A percentile compares a stretch with the other conserved stretches of the same genome.
phyloP scores from a whole-genome alignment of 2,329 filamentous ascomycete species.

The Lasiodiplodia citricola region DNA sequence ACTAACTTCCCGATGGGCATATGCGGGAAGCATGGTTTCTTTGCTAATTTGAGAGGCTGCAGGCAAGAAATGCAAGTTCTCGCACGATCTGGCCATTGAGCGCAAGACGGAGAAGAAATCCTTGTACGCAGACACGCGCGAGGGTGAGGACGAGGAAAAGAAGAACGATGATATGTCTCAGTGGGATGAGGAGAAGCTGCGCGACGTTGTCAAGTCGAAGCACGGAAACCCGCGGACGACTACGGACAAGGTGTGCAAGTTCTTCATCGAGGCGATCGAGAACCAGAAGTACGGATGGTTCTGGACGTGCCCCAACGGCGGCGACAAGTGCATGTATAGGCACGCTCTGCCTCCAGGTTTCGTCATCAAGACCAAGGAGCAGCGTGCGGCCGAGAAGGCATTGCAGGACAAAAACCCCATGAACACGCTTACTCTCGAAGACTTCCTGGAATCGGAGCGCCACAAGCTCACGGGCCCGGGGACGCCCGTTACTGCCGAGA shows the following conservation, averaged over 20 bases:
- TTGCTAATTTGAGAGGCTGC: slow-evolving; percentile 5
- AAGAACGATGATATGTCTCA: slow-evolving; percentile 92
- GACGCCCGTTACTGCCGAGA: slow-evolving; percentile 91
- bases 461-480: slow-evolving; percentile 91
- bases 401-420: slow-evolving; percentile 94
- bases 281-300: slow-evolving; percentile 99
- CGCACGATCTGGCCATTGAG: slow-evolving; percentile 86
- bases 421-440: slow-evolving; percentile 92
- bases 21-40: background rate
- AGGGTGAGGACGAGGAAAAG: slow-evolving; percentile 74
- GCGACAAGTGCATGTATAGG: slow-evolving; percentile 98
- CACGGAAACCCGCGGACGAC: slow-evolving; percentile 95
- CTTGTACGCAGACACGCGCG: slow-evolving; percentile 83
- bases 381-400: slow-evolving; percentile 93
- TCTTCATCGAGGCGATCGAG: slow-evolving; percentile 94
- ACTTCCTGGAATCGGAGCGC: slow-evolving; percentile 94
- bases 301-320: slow-evolving; percentile 96
- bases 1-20: no score
- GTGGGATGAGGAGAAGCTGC: slow-evolving; percentile 97
- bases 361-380: slow-evolving; percentile 96
- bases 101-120: slow-evolving; percentile 92
- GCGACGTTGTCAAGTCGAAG: slow-evolving; percentile 89
- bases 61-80: slow-evolving; percentile 94
- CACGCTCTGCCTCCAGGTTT: slow-evolving; percentile 95
- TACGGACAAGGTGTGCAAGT: slow-evolving; percentile 99